Evolutionary conservation across 2,329 filamentous ascomycete genomes (phyloP).

Genomic region (Aureobasidium leucospermi): DNA sequence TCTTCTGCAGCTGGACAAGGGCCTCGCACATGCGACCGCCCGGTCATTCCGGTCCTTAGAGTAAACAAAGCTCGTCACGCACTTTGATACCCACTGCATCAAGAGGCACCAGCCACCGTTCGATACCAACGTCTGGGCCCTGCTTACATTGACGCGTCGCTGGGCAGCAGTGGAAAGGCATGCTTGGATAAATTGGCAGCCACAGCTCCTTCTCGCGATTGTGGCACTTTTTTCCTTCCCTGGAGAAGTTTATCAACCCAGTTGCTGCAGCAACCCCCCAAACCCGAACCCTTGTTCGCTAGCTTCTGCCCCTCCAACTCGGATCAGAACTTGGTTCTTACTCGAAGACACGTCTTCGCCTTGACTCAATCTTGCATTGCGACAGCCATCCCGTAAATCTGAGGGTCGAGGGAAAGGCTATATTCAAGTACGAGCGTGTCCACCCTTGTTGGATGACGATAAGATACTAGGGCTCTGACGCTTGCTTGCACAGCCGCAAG

Average conservation of each 20-base stretch:
- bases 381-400: neutral
- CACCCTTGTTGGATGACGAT: neutral
- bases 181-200: conserved; percentile 13
- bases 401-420: neutral
- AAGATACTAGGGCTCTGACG: neutral
- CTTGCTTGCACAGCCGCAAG: neutral
- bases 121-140: conserved; percentile 10
- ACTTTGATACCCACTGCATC: neutral
- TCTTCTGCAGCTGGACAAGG: conserved; percentile 9
- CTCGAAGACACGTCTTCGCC: neutral
- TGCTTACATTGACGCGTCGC: conserved; percentile 5
- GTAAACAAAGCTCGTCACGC: conserved; percentile 14
- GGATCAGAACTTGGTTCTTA: neutral
- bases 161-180: conserved; percentile 8
- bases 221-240: neutral
- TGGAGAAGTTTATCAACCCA: neutral
- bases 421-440: neutral
- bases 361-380: neutral
- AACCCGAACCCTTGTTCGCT: conserved; percentile 7
- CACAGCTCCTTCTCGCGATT: neutral
- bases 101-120: conserved; percentile 13
- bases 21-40: conserved; percentile 7
- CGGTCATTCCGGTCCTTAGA: conserved; percentile 10
- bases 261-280: conserved; percentile 10
- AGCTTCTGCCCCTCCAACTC: conserved; percentile 6